phyloP scores from a whole-genome alignment of 192 early-diverging fungal genomes.

The Coemansia aciculifera region DNA sequence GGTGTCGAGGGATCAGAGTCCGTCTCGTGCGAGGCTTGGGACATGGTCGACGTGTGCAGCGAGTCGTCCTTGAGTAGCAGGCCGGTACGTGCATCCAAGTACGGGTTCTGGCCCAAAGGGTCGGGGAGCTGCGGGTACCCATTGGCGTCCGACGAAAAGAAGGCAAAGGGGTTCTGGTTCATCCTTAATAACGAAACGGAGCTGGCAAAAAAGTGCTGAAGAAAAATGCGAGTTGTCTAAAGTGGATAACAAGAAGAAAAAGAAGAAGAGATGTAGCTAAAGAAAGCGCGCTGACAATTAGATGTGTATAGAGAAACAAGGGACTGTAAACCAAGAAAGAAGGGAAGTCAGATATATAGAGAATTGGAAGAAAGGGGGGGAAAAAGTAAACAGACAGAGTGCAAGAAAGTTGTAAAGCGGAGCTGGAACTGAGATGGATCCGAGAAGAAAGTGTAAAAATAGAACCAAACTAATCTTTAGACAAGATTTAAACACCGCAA shows the following conservation, averaged over 20 bases:
- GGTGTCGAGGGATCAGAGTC: constrained; percentile 50
- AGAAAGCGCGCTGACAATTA: not conserved
- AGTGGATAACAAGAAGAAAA: not conserved
- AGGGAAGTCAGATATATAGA: not conserved
- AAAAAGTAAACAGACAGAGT: not conserved
- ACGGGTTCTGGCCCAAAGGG: constrained; percentile 24
- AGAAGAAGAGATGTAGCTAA: constrained; percentile 9
- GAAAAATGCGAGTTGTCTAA: not conserved
- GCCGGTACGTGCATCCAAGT: constrained; percentile 34
- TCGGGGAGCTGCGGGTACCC: constrained; percentile 46
- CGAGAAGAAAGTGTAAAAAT: not conserved
- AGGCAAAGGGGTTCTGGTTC: constrained; percentile 55
- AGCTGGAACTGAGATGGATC: constrained; percentile 8
- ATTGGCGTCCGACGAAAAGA: constrained; percentile 38
- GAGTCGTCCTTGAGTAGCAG: constrained; percentile 37
- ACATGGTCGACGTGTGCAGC: constrained; percentile 47
- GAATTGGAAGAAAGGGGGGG: not conserved
- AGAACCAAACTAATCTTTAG: constrained; percentile 4
- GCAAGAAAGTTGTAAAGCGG: constrained; percentile 4
- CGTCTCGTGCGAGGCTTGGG: constrained; percentile 45
- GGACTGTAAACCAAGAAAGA: not conserved
- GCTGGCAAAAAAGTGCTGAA: not conserved
- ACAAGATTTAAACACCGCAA: constrained; percentile 7
- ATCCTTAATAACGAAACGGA: constrained; percentile 10
- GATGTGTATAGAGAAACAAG: not conserved